Evolutionary conservation across 495 filamentous ascomycete species (phyloP).

Genomic region (Podospora bellae-mahoneyi): DNA sequence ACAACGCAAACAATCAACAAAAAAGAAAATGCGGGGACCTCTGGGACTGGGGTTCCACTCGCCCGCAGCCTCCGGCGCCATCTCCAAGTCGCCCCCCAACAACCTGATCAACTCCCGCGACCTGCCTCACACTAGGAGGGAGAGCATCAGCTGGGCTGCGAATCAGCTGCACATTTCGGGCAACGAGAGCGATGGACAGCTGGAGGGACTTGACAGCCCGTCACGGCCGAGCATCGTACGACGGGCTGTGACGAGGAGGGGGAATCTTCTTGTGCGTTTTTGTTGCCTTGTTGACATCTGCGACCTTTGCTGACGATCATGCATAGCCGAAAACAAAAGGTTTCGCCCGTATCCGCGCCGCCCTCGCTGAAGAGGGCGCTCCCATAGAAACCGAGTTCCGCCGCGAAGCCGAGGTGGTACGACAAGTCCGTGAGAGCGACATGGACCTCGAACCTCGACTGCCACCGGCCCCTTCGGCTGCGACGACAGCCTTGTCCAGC

Average conservation of each 20-base stretch:
- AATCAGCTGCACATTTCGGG: slow-evolving; percentile 83
- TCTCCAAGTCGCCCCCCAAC: slow-evolving; percentile 46
- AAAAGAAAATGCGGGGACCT: slow-evolving; percentile 38
- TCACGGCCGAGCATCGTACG: slow-evolving; percentile 55
- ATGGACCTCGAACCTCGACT: slow-evolving; percentile 48
- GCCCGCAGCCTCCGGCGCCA: slow-evolving; percentile 21
- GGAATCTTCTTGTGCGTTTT: slow-evolving; percentile 75
- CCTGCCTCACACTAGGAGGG: slow-evolving; percentile 58
- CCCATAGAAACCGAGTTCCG: slow-evolving; percentile 85
- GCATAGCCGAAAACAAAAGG: slow-evolving; percentile 83
- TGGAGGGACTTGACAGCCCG: slow-evolving; percentile 46
- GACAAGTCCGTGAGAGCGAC: slow-evolving; percentile 80
- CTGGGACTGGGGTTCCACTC: slow-evolving; percentile 40
- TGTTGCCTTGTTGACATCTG: not conserved
- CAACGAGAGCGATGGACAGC: slow-evolving; percentile 63
- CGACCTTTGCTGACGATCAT: slow-evolving; percentile 13
- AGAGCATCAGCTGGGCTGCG: slow-evolving; percentile 83
- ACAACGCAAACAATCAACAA: slow-evolving; percentile 55
- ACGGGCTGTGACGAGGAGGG: slow-evolving; percentile 74
- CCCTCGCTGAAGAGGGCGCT: slow-evolving; percentile 78
- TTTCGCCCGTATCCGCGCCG: slow-evolving; percentile 88
- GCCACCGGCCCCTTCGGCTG: slow-evolving; percentile 32
- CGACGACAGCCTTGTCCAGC: slow-evolving; percentile 53
- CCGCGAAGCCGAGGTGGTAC: slow-evolving; percentile 90
- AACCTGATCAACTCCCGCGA: slow-evolving; percentile 31